These are phyloP conservation scores for Penicillium nucicola DNA, from an alignment of 495 filamentous ascomycete genomes.

Conservation along the genomic window DNA sequence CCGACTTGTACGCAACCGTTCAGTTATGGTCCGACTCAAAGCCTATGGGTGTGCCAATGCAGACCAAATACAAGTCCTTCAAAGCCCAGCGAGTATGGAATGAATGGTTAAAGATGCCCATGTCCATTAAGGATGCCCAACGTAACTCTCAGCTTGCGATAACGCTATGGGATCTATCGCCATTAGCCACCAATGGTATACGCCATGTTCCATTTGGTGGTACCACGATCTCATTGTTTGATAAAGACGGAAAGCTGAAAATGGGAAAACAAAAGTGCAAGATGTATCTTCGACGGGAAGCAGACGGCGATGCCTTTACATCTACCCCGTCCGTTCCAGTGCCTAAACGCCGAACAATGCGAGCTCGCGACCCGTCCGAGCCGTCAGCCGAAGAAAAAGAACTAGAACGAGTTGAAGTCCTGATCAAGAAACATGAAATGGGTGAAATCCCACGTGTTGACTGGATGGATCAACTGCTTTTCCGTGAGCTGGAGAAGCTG, in stretches of 20 bases:
- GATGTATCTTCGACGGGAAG: slow-evolving; percentile 74
- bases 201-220: slow-evolving; percentile 89
- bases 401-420: slow-evolving; percentile 73
- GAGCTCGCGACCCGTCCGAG: slow-evolving; percentile 31
- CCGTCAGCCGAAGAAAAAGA: slow-evolving; percentile 65
- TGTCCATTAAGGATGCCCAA: slow-evolving; percentile 76
- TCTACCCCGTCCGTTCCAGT: slow-evolving; percentile 68
- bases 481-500: slow-evolving; percentile 77
- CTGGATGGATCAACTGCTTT: slow-evolving; percentile 93
- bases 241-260: slow-evolving; percentile 82
- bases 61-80: slow-evolving; percentile 89
- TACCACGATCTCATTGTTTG: slow-evolving; percentile 86
- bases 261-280: slow-evolving; percentile 92
- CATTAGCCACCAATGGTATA: slow-evolving; percentile 60
- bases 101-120: slow-evolving; percentile 90
- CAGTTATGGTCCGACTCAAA: slow-evolving; percentile 97
- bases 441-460: slow-evolving; percentile 87
- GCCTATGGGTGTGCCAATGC: slow-evolving; percentile 82
- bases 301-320: slow-evolving; percentile 80
- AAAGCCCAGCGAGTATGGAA: slow-evolving; percentile 81
- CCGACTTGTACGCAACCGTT: slow-evolving; percentile 87
- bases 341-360: slow-evolving; percentile 47
- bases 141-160: slow-evolving; percentile 81
- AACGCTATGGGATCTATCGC: slow-evolving; percentile 92
- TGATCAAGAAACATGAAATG: slow-evolving; percentile 98